These are phyloP conservation scores for Cordyceps tenuipes DNA, from an alignment of 2,329 filamentous ascomycete genomes.

Conservation along the genomic window DNA sequence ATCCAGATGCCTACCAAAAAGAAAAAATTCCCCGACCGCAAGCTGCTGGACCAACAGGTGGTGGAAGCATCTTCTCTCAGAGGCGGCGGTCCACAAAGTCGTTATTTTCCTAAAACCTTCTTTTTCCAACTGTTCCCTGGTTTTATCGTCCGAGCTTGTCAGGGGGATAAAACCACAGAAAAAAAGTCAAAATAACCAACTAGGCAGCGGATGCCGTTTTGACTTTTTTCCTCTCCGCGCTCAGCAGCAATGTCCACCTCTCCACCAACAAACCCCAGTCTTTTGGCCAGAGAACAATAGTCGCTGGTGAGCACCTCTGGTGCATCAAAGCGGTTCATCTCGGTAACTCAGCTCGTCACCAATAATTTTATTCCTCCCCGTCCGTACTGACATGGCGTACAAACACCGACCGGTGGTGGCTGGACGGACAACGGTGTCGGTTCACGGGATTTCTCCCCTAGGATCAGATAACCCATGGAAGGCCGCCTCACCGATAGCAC, in stretches of 20 bases:
- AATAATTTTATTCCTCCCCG: no score
- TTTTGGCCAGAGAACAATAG: neutral
- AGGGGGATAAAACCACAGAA: neutral
- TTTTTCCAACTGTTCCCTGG: neutral
- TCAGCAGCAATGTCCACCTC: conserved; percentile 1
- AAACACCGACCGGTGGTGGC: neutral
- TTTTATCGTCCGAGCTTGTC: neutral
- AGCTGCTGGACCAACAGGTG: neutral
- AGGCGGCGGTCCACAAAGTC: neutral
- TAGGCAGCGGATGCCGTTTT: neutral
- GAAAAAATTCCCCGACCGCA: neutral
- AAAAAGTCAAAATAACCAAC: neutral
- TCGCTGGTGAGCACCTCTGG: neutral
- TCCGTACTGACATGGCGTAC: neutral
- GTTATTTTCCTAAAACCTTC: neutral
- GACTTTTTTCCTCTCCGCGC: conserved; percentile 7
- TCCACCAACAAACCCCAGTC: neutral
- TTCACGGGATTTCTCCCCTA: neutral
- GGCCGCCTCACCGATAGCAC: neutral
- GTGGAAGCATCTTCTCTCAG: no score
- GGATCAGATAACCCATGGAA: neutral
- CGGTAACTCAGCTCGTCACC: no score
- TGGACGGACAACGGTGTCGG: neutral
- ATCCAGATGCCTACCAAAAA: neutral
- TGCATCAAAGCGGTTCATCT: no score